Conservation (phyloP, 495 filamentous ascomycete species). For the Daldinia decipiens region DNA sequence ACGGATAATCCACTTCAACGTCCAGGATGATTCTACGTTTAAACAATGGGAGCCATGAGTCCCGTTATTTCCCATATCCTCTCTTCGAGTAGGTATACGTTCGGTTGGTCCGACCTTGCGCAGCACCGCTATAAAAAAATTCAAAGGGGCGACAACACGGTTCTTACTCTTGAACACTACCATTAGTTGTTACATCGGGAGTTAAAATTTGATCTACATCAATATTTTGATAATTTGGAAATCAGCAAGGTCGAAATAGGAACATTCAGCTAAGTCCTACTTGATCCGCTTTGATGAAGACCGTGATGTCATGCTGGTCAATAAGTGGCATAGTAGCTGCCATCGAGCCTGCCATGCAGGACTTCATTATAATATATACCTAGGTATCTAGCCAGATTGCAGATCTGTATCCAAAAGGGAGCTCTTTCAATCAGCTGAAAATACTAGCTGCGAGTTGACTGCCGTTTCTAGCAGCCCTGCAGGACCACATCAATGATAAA, state of each 20-base stretch:
- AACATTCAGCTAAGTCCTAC: conserved; percentile 24
- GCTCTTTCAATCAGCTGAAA: background rate
- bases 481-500: background rate
- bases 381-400: background rate
- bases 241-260: background rate
- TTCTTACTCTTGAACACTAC: background rate
- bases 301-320: background rate
- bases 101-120: too few species aligned
- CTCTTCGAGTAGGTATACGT: background rate
- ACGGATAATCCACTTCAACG: background rate
- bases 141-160: background rate
- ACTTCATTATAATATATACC: background rate
- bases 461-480: background rate
- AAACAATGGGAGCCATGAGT: background rate
- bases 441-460: background rate
- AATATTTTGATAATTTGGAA: conserved; percentile 14
- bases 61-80: background rate
- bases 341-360: background rate
- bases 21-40: background rate
- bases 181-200: background rate
- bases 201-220: conserved; percentile 16
- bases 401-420: too few species aligned
- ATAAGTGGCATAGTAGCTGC: background rate
- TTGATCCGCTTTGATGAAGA: background rate
- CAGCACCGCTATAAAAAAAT: too few species aligned